phyloP scores from a whole-genome alignment of 2,329 filamentous ascomycete genomes.

The Helotiales sp. region DNA sequence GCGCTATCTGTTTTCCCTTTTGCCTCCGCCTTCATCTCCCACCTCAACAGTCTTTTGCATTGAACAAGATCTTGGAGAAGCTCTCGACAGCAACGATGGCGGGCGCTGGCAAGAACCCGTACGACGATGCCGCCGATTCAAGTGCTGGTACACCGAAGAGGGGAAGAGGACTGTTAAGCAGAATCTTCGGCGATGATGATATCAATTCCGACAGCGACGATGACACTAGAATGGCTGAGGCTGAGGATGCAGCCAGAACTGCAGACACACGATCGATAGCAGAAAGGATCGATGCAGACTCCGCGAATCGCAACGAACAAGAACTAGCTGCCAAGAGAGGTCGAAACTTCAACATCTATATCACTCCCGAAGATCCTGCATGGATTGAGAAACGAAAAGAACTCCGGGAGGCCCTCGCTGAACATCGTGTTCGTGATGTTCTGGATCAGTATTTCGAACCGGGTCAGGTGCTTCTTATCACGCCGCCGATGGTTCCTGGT shows the following conservation, averaged over 20 bases:
- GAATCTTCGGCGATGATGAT: too few species aligned
- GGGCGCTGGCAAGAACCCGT: neutral
- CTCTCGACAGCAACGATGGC: neutral
- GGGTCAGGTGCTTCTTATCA: conserved; percentile 3
- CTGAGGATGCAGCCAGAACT: neutral
- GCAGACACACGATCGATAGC: neutral
- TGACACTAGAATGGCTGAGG: too few species aligned
- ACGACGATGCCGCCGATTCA: neutral
- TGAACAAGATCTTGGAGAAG: neutral
- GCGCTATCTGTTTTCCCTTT: neutral
- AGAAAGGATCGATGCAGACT: neutral
- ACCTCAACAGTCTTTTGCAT: neutral
- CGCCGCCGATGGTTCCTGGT: conserved; percentile 3
- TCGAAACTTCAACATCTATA: conserved; percentile 13
- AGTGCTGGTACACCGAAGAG: neutral
- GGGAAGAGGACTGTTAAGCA: neutral
- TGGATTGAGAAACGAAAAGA: conserved; percentile 9
- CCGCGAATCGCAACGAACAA: neutral
- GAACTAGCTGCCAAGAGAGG: neutral
- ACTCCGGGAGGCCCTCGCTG: conserved; percentile 8
- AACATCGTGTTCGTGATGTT: conserved; percentile 2
- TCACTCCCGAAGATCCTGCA: conserved; percentile 17
- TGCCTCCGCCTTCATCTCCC: neutral
- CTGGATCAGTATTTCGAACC: conserved; percentile 6
- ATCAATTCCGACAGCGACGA: neutral